These are phyloP conservation scores for Nakazawaea ernobii DNA, from an alignment of 805 yeast genomes.

Conservation along the genomic window DNA sequence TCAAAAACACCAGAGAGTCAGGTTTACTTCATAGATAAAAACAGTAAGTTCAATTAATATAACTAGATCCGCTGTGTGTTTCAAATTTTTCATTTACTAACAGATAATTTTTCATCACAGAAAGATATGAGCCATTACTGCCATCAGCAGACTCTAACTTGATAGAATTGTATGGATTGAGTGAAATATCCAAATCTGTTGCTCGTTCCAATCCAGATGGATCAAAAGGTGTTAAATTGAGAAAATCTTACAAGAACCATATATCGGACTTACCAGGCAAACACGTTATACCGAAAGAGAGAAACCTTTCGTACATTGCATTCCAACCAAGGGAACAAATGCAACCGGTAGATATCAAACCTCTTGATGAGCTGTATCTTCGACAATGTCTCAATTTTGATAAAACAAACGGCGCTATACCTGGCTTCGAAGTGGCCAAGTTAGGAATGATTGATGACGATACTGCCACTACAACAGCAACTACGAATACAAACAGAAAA, in stretches of 20 bases:
- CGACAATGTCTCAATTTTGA: slow-evolving; percentile 51
- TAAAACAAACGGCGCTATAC: slow-evolving; percentile 49
- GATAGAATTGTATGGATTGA: slow-evolving; percentile 61
- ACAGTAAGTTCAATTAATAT: slow-evolving; percentile 13
- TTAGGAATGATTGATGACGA: slow-evolving; percentile 52
- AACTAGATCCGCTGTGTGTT: too few relatives aligned
- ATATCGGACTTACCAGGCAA: slow-evolving; percentile 81
- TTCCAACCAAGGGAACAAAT: slow-evolving; percentile 33
- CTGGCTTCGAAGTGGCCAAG: slow-evolving; percentile 67
- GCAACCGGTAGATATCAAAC: slow-evolving; percentile 40
- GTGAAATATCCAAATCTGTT: slow-evolving; percentile 65
- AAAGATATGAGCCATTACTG: slow-evolving; percentile 33
- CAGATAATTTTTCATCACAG: slow-evolving; percentile 12
- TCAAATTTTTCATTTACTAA: slow-evolving; percentile 11
- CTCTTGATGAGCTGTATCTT: slow-evolving; percentile 44
- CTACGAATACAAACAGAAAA: neutral
- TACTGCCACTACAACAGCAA: slow-evolving; percentile 8
- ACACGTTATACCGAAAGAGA: slow-evolving; percentile 53
- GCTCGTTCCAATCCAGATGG: slow-evolving; percentile 88
- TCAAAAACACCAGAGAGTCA: neutral
- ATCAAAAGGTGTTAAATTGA: slow-evolving; percentile 82
- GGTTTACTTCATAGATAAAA: slow-evolving; percentile 24
- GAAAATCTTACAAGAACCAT: slow-evolving; percentile 94
- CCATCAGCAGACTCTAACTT: slow-evolving; percentile 77
- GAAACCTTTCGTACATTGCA: slow-evolving; percentile 32